Percentiles rank a stretch among this genome's conserved stretches.
These are phyloP conservation scores for Salix brachista DNA, from an alignment of 345 rosid species.

Conservation along the genomic window DNA sequence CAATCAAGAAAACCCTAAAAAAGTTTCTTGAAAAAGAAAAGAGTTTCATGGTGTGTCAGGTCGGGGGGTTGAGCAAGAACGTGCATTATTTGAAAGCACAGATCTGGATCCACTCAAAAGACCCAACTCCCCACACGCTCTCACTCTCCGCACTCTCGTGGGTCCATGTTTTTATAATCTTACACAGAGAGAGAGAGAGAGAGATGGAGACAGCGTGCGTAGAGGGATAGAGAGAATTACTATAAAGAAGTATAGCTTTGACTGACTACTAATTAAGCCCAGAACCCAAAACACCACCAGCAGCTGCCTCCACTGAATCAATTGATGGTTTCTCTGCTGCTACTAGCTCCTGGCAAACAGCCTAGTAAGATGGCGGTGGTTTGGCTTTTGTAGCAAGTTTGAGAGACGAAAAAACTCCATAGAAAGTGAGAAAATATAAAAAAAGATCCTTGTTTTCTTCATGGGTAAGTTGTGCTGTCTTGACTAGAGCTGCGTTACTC, in stretches of 20 bases:
- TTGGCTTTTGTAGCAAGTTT: constrained; percentile 18
- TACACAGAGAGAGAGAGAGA: constrained; percentile 8
- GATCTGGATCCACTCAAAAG: constrained; percentile 38
- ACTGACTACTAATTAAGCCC: constrained; percentile 16
- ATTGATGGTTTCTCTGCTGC: constrained; percentile 17
- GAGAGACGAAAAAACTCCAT: neutral
- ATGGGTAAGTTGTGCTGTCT: constrained; percentile 1
- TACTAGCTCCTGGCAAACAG: constrained; percentile 7
- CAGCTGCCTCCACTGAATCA: constrained; percentile 9
- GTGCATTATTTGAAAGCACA: constrained; percentile 36
- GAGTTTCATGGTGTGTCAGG: constrained; percentile 11
- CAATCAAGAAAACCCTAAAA: neutral
- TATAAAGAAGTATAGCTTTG: constrained; percentile 19
- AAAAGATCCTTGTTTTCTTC: neutral
- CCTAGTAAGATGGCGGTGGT: constrained; percentile 28
- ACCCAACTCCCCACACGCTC: neutral
- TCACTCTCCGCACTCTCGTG: neutral
- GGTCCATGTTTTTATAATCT: neutral
- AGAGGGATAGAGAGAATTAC: neutral
- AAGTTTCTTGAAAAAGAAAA: neutral
- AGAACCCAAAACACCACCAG: constrained; percentile 11
- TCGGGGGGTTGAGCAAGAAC: constrained; percentile 23
- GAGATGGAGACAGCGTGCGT: neutral
- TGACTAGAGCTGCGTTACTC: neutral
- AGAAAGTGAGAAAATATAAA: neutral